Conservation (phyloP, 202 grass and related monocot genomes). For the Setaria viridis region DNA sequence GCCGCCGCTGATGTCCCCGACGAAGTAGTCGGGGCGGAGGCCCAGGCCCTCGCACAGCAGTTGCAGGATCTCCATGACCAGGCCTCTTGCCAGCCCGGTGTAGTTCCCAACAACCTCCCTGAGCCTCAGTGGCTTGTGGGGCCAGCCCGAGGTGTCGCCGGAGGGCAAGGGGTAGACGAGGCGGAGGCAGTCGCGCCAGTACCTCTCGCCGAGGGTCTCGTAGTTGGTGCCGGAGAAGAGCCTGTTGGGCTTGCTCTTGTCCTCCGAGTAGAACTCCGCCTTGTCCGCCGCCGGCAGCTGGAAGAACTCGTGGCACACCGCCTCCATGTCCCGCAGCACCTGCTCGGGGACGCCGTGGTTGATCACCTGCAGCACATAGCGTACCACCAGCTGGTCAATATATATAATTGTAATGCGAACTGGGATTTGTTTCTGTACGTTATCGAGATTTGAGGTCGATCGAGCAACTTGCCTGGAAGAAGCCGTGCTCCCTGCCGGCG, state of each 20-base stretch:
- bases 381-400: too few relatives aligned
- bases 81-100: too few relatives aligned
- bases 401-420: too few relatives aligned
- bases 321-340: not conserved
- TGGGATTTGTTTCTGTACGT: too few relatives aligned
- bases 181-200: not conserved
- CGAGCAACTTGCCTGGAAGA: not conserved
- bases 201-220: conserved; percentile 7
- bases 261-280: not conserved
- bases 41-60: too few relatives aligned
- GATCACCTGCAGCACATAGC: not conserved
- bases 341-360: not conserved
- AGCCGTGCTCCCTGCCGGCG: conserved; percentile 3
- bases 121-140: too few relatives aligned
- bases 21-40: too few relatives aligned
- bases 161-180: not conserved
- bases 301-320: not conserved
- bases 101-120: too few relatives aligned
- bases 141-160: not conserved
- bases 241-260: not conserved
- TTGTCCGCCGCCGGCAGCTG: not conserved
- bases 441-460: too few relatives aligned
- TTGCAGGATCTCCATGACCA: too few relatives aligned
- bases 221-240: not conserved
- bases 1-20: too few relatives aligned